Conservation (phyloP, 2,329 filamentous ascomycete species). For the Pseudogymnoascus sp. region DNA sequence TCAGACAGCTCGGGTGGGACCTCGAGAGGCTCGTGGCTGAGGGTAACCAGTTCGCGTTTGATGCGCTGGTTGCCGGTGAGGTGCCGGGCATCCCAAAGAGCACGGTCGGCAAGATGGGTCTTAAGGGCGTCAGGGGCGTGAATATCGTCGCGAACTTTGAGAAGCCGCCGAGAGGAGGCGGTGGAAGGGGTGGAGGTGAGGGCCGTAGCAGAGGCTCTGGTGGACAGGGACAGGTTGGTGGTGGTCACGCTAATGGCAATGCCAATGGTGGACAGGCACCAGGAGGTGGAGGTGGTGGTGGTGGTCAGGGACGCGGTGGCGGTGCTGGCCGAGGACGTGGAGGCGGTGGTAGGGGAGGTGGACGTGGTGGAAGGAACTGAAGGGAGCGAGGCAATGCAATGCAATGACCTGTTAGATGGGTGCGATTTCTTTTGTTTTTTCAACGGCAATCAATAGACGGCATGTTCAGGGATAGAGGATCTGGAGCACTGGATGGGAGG, state of each 20-base stretch:
- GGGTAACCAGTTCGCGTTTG: slow-evolving; percentile 42
- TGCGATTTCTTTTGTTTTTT: slow-evolving; percentile 11
- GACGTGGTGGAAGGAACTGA: slow-evolving; percentile 11
- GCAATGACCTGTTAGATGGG: slow-evolving; percentile 20
- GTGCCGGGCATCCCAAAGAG: slow-evolving; percentile 40
- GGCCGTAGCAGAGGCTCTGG: slow-evolving; percentile 14
- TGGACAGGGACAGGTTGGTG: slow-evolving; percentile 12
- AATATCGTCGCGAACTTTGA: slow-evolving; percentile 34
- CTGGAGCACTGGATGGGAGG: slow-evolving; percentile 6
- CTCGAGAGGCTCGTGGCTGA: slow-evolving; percentile 36
- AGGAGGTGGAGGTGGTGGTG: slow-evolving; percentile 16
- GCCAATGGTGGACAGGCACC: slow-evolving; percentile 10
- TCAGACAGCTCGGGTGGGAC: slow-evolving; percentile 34
- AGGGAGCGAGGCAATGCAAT: not conserved
- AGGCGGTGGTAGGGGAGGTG: slow-evolving; percentile 11
- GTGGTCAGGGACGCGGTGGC: slow-evolving; percentile 15
- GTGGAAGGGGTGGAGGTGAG: slow-evolving; percentile 14
- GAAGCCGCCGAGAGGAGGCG: slow-evolving; percentile 27
- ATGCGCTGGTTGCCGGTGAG: slow-evolving; percentile 39
- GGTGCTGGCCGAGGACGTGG: slow-evolving; percentile 11
- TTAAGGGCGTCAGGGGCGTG: slow-evolving; percentile 44
- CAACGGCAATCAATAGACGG: slow-evolving; percentile 1
- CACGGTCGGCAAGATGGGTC: slow-evolving; percentile 48
- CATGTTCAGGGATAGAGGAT: slow-evolving; percentile 7
- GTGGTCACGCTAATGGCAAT: slow-evolving; percentile 20